Evolutionary conservation across 2,329 filamentous ascomycete species (phyloP), one percentile per base, ranked within the genome.

Genomic region (Camillea tinctor): DNA sequence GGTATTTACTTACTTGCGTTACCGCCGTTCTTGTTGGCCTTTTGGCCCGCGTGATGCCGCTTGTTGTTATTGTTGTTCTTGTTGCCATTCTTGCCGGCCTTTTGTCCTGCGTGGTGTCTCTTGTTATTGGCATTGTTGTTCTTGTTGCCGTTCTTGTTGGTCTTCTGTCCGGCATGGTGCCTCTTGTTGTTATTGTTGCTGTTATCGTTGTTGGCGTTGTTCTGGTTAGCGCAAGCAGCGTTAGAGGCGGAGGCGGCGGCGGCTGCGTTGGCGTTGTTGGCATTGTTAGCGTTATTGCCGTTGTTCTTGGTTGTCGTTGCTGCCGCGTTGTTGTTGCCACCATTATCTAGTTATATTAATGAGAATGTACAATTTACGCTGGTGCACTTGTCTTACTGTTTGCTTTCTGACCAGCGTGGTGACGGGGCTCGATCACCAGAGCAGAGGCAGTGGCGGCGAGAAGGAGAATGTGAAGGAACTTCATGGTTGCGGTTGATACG

Each of bases 391-490:
- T n/a, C 56, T 56, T 58, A 59, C 62, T 64, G 55, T 64, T 64
- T 26, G 60, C 67, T 19, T 62, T 56, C 57, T 66, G 59, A 21
- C 68, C 67, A 3, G 60, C 57, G 56, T 70, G 68, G 51, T 70
- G 68, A 49, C 68, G 66, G 58, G 68, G 68, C 58, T 68, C 23
- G 4, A 69, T 26, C 7, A 69, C 67, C 61, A 68, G 11, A 40
- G 67, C 68, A 21, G 62, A 59, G 53, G 66, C 66, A 58, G 68
- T 59, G 24, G 68, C 67, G 50, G 64, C 67, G 23, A 70, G 67
- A 49, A 70, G 40, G 49, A 70, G 60, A 50, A 70, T 66, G 44
- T 64, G 51, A 58, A 68, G 60, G 58, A 69, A 69, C 62, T 69
- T 67, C 67, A 69, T 69, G 58, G 52, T 69, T 64, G 57, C 64